A percentile compares a stretch with the other conserved stretches of the same genome.
Evolutionary conservation across 2,329 filamentous ascomycete species (phyloP).

Genomic region (Alternaria arborescens): DNA sequence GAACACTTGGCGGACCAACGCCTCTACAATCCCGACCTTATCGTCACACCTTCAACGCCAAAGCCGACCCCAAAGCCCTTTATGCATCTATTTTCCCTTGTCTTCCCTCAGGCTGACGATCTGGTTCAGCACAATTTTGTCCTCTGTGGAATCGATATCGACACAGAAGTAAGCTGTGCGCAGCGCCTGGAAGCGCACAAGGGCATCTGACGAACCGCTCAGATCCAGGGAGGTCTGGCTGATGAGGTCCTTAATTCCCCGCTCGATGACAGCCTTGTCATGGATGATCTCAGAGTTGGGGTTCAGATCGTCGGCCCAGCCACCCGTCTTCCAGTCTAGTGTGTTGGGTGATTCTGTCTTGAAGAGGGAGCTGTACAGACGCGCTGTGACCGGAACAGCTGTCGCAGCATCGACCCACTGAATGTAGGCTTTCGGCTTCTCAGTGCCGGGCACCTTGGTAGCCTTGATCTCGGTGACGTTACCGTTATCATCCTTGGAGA

Average conservation of each 20-base stretch:
- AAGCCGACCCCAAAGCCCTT: not conserved
- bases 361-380: conserved; percentile 84
- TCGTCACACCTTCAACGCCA: not conserved
- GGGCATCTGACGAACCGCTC: conserved; percentile 47
- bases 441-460: conserved; percentile 68
- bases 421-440: conserved; percentile 77
- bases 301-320: conserved; percentile 85
- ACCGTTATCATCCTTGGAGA: conserved; percentile 71
- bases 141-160: conserved; percentile 72
- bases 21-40: not conserved
- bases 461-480: conserved; percentile 73
- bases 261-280: conserved; percentile 79
- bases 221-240: conserved; percentile 55
- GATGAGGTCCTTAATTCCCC: conserved; percentile 83
- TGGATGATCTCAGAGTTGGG: conserved; percentile 84
- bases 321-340: conserved; percentile 72
- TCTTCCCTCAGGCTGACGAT: conserved; percentile 95
- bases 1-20: not conserved
- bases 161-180: conserved; percentile 87
- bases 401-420: conserved; percentile 83
- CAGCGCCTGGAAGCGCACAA: conserved; percentile 88
- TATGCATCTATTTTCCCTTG: conserved; percentile 37
- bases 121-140: conserved; percentile 86
- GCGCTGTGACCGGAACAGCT: conserved; percentile 69
- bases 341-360: conserved; percentile 83